Evolutionary conservation across 164 flowering plant genomes (phyloP).

Genomic region (Paratinospora sagittata): DNA sequence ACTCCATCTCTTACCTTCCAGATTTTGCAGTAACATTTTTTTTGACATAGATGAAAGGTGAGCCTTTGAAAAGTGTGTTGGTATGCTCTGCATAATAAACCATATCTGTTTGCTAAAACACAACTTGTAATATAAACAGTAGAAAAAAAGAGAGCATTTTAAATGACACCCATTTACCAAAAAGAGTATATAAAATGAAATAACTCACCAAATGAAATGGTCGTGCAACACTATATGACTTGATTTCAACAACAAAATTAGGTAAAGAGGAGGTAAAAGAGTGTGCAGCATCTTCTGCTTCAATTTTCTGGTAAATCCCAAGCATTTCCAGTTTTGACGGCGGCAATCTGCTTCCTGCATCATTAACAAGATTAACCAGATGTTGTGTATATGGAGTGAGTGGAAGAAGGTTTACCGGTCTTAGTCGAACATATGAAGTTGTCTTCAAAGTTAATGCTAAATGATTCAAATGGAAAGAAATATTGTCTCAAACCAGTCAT

Average conservation of each 20-base stretch:
- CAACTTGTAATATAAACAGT: background rate
- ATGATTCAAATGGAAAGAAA: background rate
- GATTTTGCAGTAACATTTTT: slow-evolving; percentile 7
- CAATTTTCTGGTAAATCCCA: background rate
- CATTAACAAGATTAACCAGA: background rate
- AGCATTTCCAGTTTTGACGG: background rate
- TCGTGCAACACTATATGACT: background rate
- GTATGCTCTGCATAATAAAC: slow-evolving; percentile 12
- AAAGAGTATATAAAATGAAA: background rate
- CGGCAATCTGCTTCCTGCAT: background rate
- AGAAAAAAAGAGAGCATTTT: background rate
- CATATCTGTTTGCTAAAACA: background rate
- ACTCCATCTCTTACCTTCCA: slow-evolving; percentile 11
- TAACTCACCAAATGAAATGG: slow-evolving; percentile 3
- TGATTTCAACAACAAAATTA: background rate
- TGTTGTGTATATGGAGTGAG: background rate
- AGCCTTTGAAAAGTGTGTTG: slow-evolving; percentile 6
- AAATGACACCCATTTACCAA: background rate
- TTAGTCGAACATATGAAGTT: background rate
- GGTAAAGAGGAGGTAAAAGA: slow-evolving; percentile 1
- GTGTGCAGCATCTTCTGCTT: background rate
- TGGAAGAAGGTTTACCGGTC: background rate
- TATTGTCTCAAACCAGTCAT: too few species aligned
- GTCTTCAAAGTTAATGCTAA: too few species aligned
- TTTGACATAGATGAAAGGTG: background rate